These are phyloP conservation scores for Lophium mytilinum DNA, from an alignment of 495 filamentous ascomycete species.

Conservation along the genomic window DNA sequence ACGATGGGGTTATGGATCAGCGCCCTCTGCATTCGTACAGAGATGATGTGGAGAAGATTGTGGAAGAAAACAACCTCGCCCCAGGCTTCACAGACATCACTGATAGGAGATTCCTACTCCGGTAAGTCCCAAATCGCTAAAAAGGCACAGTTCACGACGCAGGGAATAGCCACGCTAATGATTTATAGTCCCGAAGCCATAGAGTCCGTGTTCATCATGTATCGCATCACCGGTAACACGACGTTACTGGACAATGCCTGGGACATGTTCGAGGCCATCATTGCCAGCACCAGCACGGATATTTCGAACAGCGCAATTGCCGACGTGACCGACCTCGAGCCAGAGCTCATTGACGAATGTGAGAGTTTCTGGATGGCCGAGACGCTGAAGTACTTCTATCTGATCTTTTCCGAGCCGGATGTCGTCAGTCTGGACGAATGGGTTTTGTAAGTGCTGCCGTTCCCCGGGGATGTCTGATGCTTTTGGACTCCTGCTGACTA, in stretches of 20 bases:
- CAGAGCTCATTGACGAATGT: conserved; percentile 36
- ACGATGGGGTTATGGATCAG: conserved; percentile 27
- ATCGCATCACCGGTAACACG: conserved; percentile 49
- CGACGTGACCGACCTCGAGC: conserved; percentile 21
- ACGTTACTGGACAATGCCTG: conserved; percentile 52
- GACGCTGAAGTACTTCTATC: conserved; percentile 75
- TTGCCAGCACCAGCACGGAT: conserved; percentile 37
- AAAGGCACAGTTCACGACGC: too few species aligned
- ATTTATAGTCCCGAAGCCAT: conserved; percentile 50
- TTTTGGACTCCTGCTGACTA: background rate
- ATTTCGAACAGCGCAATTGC: conserved; percentile 44
- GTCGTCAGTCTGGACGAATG: conserved; percentile 77
- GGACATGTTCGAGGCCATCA: conserved; percentile 48
- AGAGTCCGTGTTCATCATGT: conserved; percentile 52
- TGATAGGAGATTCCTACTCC: conserved; percentile 37
- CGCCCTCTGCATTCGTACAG: conserved; percentile 8
- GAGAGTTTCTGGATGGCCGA: conserved; percentile 64
- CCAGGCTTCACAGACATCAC: conserved; percentile 33
- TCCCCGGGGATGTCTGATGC: background rate
- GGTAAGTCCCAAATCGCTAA: background rate
- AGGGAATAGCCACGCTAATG: background rate
- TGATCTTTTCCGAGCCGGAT: conserved; percentile 62
- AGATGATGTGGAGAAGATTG: conserved; percentile 15
- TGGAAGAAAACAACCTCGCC: conserved; percentile 30
- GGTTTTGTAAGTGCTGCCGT: conserved; percentile 50